These are phyloP conservation scores for Corylus americana DNA, from an alignment of 306 rosid species.

Conservation along the genomic window DNA sequence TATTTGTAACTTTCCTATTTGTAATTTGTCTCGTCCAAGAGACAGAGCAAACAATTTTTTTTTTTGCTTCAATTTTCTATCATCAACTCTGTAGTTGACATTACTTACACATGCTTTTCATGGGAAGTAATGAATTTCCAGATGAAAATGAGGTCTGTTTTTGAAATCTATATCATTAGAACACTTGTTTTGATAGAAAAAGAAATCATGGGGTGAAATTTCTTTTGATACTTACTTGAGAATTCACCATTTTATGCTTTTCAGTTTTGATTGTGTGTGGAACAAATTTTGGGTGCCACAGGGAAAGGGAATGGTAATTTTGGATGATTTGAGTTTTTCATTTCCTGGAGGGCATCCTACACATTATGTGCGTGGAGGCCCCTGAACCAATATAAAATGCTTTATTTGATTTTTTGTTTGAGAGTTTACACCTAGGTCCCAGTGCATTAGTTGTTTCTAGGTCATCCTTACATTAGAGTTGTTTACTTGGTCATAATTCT, in stretches of 20 bases:
- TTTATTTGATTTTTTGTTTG: not conserved
- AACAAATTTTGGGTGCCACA: not conserved
- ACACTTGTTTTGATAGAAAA: not conserved
- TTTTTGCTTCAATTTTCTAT: not conserved
- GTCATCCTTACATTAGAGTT: too few species aligned
- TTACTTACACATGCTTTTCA: slow-evolving; percentile 72
- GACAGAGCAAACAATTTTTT: too few species aligned
- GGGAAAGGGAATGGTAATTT: not conserved
- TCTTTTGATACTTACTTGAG: not conserved
- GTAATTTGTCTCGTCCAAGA: not conserved
- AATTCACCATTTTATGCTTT: not conserved
- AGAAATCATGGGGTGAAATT: not conserved
- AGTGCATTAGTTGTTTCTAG: too few species aligned
- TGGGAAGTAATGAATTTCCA: slow-evolving; percentile 92
- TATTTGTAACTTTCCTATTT: not conserved
- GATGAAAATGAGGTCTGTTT: slow-evolving; percentile 95
- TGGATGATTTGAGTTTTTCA: not conserved
- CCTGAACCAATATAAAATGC: not conserved
- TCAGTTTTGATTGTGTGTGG: not conserved
- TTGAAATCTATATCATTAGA: slow-evolving; percentile 18
- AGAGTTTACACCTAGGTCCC: too few species aligned
- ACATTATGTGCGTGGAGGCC: not conserved
- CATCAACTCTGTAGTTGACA: not conserved
- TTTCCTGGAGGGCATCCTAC: not conserved
- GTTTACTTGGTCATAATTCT: too few species aligned